Evolutionary conservation across 345 rosid genomes (phyloP), one percentile per base, ranked within the genome.

Genomic region (Populus nigra): DNA sequence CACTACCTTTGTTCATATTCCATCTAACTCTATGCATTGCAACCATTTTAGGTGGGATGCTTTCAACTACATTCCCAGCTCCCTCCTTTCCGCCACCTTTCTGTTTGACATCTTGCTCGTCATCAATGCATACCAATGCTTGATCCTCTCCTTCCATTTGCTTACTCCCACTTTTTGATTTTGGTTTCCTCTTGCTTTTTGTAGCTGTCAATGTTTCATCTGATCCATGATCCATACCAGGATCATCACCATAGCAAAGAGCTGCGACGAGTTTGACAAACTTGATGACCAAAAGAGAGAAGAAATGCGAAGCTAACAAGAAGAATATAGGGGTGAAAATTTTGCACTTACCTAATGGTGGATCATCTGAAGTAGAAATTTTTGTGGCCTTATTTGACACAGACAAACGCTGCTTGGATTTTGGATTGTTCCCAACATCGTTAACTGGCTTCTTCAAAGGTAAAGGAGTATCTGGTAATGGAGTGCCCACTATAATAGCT

Each of bases 1-100:
- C 97, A 43, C 97, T 87, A 33, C 95, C 98, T 73, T 85, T 83
- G 86, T 96, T 96, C 92, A 89, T 82, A 41, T 91, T 96, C 99
- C 98, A 90, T 84, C 94, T 86, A 74, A 89, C 91, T 43, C 87
- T 81, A 77, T 94, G 93, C 85, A 94, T 85, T 0, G 93, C 91
- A 41, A 91, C 87, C 36, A 86, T 73, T 82, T 90, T 92, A 5
- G 91, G 79, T 3, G 97, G 96, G 38, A 92, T 81, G 16, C 67
- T 71, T 50, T 87, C 83, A 3, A 66, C 35, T 67, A 69, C 77
- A 1, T 72, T 73, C 31, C 10, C 80, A 12, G 70, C 65, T 74
- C 45, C 83, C 3, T 41, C 84, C 31, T 66, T 70, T 33, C 31
- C 81, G 15, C 18, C 68, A 49, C 73, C 86, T 61, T 80, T 85